Evolutionary conservation across 192 early-diverging fungal genomes (phyloP).

Genomic region (Backusella macrospora): DNA sequence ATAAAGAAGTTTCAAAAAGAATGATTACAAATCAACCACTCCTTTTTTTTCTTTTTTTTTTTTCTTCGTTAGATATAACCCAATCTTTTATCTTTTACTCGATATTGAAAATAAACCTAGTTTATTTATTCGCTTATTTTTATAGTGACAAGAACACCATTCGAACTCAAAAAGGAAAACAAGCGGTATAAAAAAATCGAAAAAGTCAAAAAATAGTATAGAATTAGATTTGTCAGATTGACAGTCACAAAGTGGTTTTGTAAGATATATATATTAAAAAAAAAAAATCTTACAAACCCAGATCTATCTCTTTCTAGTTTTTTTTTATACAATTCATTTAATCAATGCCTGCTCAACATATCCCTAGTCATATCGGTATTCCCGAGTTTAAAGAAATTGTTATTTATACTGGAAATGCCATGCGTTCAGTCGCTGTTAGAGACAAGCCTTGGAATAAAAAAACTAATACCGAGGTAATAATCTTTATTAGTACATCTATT

Average conservation of each 20-base stretch:
- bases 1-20: constrained; percentile 8
- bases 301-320: not conserved
- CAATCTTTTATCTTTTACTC: not conserved
- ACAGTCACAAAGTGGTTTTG: not conserved
- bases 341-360: constrained; percentile 28
- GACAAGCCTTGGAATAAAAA: constrained; percentile 44
- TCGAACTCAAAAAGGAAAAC: not conserved
- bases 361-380: constrained; percentile 16
- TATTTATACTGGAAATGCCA: constrained; percentile 55
- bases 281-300: constrained; percentile 11
- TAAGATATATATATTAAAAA: not conserved
- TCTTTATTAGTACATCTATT: not conserved
- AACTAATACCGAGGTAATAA: constrained; percentile 54
- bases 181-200: not conserved
- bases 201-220: not conserved
- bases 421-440: constrained; percentile 47
- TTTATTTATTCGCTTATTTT: not conserved
- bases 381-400: constrained; percentile 46
- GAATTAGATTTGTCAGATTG: too few relatives aligned
- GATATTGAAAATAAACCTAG: not conserved
- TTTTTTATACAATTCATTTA: not conserved
- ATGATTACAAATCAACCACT: constrained; percentile 15
- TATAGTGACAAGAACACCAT: not conserved
- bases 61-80: not conserved
- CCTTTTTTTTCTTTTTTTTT: not conserved